Base-by-base conservation (phyloP, 2,329 filamentous ascomycete species). In the Exophiala oligosperma region DNA sequence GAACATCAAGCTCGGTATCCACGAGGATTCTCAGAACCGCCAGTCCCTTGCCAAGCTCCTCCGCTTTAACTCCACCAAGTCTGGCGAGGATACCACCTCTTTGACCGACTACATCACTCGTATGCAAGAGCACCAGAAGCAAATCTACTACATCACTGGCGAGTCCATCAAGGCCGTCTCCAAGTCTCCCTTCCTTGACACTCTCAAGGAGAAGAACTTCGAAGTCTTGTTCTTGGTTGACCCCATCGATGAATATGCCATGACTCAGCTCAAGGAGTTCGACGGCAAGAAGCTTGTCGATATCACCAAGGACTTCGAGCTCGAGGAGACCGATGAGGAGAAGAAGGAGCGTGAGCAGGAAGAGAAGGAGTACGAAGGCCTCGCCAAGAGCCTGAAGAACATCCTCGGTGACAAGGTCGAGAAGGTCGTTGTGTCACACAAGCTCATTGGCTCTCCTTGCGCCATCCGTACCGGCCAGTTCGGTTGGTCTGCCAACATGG, bases 91-190 rank as follows among this genome's bases (percentile, higher is more conserved):
- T 84, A 80, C 84, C 74, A 97, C 93, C 70, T 99, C 94, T 56
- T 90, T 99, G 76, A 77, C 88, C 64, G 94, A 99, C 89, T 99
- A 99, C 80, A 84, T 97, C 77, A 97, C 94, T 68, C 94, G 94
- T 81, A 99, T 99, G 94, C 89, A 91, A 61, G 93, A 97, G 85
- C 93, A 97, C 85, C 94, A 99, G 88, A 97, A 97, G 89, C 92
- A 99, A 83, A 92, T 99, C 81, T 99, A 99, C 89, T 99, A 97
- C 91, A 99, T 99, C 85, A 99, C 94, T 66, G 94, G 94, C 82
- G 94, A 99, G 88, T 96, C 93, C 58, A 88, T 96, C 83, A 97
- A 97, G 87, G 94, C 94, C 68, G 94, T 99, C 69, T 81, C 88
- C 79, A 95, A 96, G 85, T 99, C 94, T 70, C 94, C 94, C 72